Base-by-base conservation (phyloP, 2,329 filamentous ascomycete species). In the Aureobasidium mangrovei region DNA sequence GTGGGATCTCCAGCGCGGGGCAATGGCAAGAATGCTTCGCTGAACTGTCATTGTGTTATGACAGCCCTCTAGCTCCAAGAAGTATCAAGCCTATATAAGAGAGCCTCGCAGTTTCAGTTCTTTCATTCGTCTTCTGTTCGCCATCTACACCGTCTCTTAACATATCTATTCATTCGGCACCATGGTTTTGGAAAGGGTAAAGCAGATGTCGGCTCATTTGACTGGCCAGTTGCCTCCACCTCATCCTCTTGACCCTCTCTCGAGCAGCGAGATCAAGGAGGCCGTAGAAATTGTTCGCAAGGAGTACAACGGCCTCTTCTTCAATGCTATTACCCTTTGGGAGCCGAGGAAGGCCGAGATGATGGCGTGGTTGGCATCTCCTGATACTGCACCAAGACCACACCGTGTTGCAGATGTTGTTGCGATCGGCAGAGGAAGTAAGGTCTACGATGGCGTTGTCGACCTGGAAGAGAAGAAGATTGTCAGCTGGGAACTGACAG, bases 331-430 rank as follows among this genome's bases (percentile, higher is more conserved):
- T 54, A 86, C 88, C 2, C 75, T 95, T 29, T 84, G 83, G 63
- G 90, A 95, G 74, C 90, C 90, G 46, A 85, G 85, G 60, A 95
- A 95, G 76, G 82, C 78, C 43, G 83, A 89, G 62, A 90, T 95
- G 87, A 76, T 83, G 66, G 80, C 78, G 57, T 95, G 88, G 88
- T 71, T 95, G 9, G 82, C 78, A 46, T 76, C 82, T 56, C 82
- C 86, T 0, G 71, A 80, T 24, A 77, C 74, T 7, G 72, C 75
- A 0, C 77, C 82, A 1, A 76, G 81, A 42, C 90, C 90, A 8
- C 70, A 77, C 33, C 81, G 90, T 63, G 74, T 89, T 5, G 90
- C 89, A 7, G 90, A 95, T 68, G 78, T 93, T 0, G 88, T 95
- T 3, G 88, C 84, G 26, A 91, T 95, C 68, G 85, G 82, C 1